Evolutionary conservation across 169 alveolate genomes (phyloP), one percentile per base, ranked within the genome.

Genomic region (Cryptosporidium sp.): DNA sequence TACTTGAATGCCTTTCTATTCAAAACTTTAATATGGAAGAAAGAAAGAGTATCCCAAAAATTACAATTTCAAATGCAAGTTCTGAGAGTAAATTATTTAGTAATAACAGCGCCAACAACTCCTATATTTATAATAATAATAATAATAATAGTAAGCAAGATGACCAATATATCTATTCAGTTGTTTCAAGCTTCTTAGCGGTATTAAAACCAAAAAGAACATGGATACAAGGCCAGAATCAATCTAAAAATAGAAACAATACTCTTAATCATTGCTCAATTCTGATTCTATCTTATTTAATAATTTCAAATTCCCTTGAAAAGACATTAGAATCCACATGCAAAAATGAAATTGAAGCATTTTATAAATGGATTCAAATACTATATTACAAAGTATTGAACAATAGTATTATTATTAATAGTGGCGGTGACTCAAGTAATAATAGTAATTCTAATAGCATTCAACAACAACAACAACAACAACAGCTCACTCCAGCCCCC

Each of bases 121-220:
- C 31, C 23, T 8, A 26, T 29, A 29, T 33, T 6, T 16, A 29
- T 31, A 29, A 31, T 29, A n/a, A 45, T 29, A 29, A 31, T 29
- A n/a, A 45, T 29, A 35, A 50, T 23, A 73, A 26, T 21, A 37
- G 14, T 29, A 80, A 65, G 8, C 41, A 80, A 16, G 80, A 80
- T 41, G 73, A 62, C 51, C 89, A 80, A 41, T 80, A 80, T 45
- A 80, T 80, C 2, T 62, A 65, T 26, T 80, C 89, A 3, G 89
- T 80, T 5, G 89, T 80, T 3, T 61, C 75, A 21, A 80, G 89
- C 33, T 80, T 80, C 62, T 41, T 80, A 26, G 67, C 89, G 4
- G 69, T 80, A 41, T n/a, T 80, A 14, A 35, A 50, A 31, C 67
- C 89, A 29, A 80, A 80, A 65, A 59, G 41, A n/a, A 61, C 68